Evolutionary conservation across 345 rosid genomes (phyloP), one percentile per base, ranked within the genome.

Genomic region (Acer campestre): DNA sequence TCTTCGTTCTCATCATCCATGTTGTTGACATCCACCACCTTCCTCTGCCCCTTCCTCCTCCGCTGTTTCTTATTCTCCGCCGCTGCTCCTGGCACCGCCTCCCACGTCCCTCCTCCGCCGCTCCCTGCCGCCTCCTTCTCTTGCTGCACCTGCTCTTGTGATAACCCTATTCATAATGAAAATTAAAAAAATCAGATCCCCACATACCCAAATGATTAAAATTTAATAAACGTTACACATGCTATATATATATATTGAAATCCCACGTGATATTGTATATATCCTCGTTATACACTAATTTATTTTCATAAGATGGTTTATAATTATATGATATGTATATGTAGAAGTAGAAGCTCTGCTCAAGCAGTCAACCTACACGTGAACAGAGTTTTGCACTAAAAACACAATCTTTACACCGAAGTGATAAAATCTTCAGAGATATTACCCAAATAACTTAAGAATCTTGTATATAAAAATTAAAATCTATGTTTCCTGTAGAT

Each of bases 131-230:
- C 88, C 74, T 90, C 92, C 53, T 83, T 85, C 71, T 88, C 90
- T 68, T 90, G 97, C 80, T 89, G 93, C 74, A 85, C 93, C 38
- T 89, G 97, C 80, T 96, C 99, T 79, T 92, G 95, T 3, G 98
- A 94, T 61, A 96, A 82, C 51, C 98, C 97, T 94, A 87, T 38
- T 83, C 83, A 76, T 35, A 35, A 35, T 29, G 23, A 38, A 70
- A 56, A 48, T 44, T 4, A 53, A n/a, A 59, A 59, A 46, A 56
- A 70, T 29, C 64, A 46, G 14, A 17, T 12, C n/a, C 71, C 68
- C 63, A 42, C 46, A 7, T 46, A 27, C 20, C 71, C 71, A 31
- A 17, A 63, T 27, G 5, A 38, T 42, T 59, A n/a, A 7, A 42
- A 23, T 38, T 13, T 67, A 20, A 13, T 18, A 1, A 29, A 23